phyloP scores from a whole-genome alignment of 176 grass and related monocot genomes.

The Oropetium thomaeum region DNA sequence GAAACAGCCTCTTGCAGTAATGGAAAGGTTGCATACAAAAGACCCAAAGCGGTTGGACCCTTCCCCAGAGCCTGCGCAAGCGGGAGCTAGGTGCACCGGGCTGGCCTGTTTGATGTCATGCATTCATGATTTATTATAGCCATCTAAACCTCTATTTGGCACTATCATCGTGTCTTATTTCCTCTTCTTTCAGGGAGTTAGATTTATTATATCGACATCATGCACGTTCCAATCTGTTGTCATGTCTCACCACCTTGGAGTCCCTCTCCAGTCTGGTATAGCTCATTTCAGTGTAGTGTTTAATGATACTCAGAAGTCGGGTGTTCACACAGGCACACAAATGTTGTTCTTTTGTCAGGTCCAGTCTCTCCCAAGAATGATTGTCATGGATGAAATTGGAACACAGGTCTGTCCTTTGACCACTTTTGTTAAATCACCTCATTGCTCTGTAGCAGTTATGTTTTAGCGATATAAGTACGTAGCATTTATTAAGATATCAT shows the following conservation, averaged over 20 bases:
- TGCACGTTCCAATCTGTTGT: slow-evolving; percentile 79
- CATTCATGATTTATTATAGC: neutral
- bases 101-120: neutral
- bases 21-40: too few relatives aligned
- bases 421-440: slow-evolving; percentile 19
- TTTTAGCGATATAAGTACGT: neutral
- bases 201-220: slow-evolving; percentile 91
- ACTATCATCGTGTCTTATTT: neutral
- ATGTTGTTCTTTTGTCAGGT: slow-evolving; percentile 54
- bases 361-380: slow-evolving; percentile 92
- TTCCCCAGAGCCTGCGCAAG: too few relatives aligned
- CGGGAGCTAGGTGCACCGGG: too few relatives aligned
- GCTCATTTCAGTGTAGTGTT: neutral
- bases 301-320: slow-evolving; percentile 18
- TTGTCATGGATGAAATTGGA: slow-evolving; percentile 98
- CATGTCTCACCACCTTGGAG: slow-evolving; percentile 83
- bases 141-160: neutral
- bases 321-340: neutral
- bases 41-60: too few relatives aligned
- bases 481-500: neutral
- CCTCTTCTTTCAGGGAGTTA: slow-evolving; percentile 72
- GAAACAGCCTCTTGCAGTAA: too few relatives aligned
- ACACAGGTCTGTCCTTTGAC: slow-evolving; percentile 62
- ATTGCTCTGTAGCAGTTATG: neutral
- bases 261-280: slow-evolving; percentile 94